Evolutionary conservation across 495 filamentous ascomycete genomes (phyloP).

Genomic region (Acidiella bohemica): DNA sequence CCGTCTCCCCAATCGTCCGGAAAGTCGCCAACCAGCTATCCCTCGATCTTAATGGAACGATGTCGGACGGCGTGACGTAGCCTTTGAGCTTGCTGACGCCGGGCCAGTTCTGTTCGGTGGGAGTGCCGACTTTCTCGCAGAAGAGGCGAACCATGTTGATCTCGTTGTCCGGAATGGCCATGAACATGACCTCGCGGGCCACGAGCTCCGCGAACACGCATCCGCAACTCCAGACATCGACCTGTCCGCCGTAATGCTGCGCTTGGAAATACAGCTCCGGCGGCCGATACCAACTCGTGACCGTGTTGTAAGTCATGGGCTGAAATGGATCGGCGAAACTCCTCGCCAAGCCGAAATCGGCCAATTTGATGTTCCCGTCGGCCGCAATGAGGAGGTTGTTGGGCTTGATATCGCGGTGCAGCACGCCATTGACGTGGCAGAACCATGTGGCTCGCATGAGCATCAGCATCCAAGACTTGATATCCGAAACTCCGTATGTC

Average conservation of each 20-base stretch:
- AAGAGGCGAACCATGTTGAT: slow-evolving; percentile 68
- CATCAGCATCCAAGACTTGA: slow-evolving; percentile 99
- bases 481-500: slow-evolving; percentile 63
- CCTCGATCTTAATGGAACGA: slow-evolving; percentile 47
- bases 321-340: slow-evolving; percentile 77
- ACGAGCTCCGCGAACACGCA: slow-evolving; percentile 86
- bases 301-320: slow-evolving; percentile 85
- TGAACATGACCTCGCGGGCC: slow-evolving; percentile 40
- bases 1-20: slow-evolving; percentile 60
- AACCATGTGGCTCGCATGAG: slow-evolving; percentile 85
- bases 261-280: slow-evolving; percentile 88
- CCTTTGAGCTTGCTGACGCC: slow-evolving; percentile 71
- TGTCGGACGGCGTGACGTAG: slow-evolving; percentile 43
- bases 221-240: slow-evolving; percentile 93
- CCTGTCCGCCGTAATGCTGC: slow-evolving; percentile 72
- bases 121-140: slow-evolving; percentile 73
- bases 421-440: slow-evolving; percentile 85
- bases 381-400: slow-evolving; percentile 94
- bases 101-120: slow-evolving; percentile 90
- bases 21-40: slow-evolving; percentile 61
- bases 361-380: slow-evolving; percentile 85
- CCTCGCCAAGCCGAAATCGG: slow-evolving; percentile 92
- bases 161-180: slow-evolving; percentile 53
- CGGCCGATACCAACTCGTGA: slow-evolving; percentile 79
- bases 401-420: slow-evolving; percentile 98